Base-by-base conservation (phyloP, 495 filamentous ascomycete species). In the Aspergillus cristatus region DNA sequence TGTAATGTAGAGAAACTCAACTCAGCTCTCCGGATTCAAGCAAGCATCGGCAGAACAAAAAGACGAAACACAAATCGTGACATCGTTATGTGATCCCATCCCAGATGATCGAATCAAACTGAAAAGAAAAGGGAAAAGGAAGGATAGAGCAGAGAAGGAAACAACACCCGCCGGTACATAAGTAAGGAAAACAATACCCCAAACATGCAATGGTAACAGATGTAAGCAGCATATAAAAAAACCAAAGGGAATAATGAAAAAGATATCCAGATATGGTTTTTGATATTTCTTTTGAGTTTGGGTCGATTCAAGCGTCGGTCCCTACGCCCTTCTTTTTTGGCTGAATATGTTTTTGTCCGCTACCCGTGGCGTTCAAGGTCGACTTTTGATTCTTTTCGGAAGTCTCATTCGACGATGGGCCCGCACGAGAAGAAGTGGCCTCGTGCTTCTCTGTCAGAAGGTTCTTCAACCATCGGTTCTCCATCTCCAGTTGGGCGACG, bases 381-480 rank as follows among this genome's bases (percentile, higher is more conserved):
- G 50, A 57, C 39, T 44, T 43, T 20, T 41, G 43, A 16, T 50
- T 51, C 42, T 57, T 38, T 14, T 49, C 38, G 3, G 51, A 42
- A 35, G 45, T 53, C 35, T 62, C 56, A 14, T 48, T 43, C 6
- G 54, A 50, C 6, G 60, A 24, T 4, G 20, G 8, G 20, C 20
- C 20, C 4, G 20, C 20, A 2, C 62, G 54, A 18, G 46, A 41
- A 10, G 46, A 6, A 2, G 43, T 42, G 11, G 57, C 46, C 18
- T 67, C 82, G 38, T 85, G 88, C 73, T 95, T 96, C 67, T 95
- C 91, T 37, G 83, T 85, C 34, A 98, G 77, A 34, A 98, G 73
- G 44, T 84, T 85, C 74, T 93, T 89, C 53, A 98, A 62, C 93
- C 91, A 97, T 46, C 84, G 82, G 62, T 98, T 98, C 63, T 98